phyloP scores from a whole-genome alignment of 108 stramenopile genomes.

The Nitzschia sp. region DNA sequence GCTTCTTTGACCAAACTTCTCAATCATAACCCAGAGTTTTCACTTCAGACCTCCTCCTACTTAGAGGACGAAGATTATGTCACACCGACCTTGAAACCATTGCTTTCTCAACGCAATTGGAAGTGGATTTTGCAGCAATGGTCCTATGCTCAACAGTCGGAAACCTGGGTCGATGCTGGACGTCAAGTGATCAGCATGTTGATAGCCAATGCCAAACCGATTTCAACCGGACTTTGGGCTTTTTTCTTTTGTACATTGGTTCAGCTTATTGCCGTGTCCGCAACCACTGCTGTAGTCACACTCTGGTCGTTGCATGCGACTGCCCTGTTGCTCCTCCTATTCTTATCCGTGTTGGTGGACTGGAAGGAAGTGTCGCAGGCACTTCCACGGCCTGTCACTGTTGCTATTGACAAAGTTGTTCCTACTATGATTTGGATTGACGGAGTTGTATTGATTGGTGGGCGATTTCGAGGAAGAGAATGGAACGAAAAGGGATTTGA shows the following conservation, averaged over 20 bases:
- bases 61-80: neutral
- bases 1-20: neutral
- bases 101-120: conserved; percentile 12
- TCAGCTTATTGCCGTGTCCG: neutral
- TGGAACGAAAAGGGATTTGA: conserved; percentile 40
- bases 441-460: conserved; percentile 12
- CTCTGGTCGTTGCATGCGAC: neutral
- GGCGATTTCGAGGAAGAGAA: conserved; percentile 37
- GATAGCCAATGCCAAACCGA: conserved; percentile 10
- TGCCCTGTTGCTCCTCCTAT: neutral
- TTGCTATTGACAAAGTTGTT: neutral
- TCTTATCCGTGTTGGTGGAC: conserved; percentile 16
- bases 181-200: neutral
- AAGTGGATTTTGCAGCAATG: conserved; percentile 10
- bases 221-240: neutral
- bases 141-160: neutral
- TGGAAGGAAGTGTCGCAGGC: conserved; percentile 9
- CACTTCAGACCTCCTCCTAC: neutral
- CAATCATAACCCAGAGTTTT: neutral
- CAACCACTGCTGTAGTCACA: neutral
- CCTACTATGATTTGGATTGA: conserved; percentile 15
- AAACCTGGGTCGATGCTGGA: neutral
- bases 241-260: neutral
- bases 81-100: conserved; percentile 11
- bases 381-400: neutral